A percentile compares a stretch with the other conserved stretches of the same genome.
Evolutionary conservation across 768 basidiomycete genomes (phyloP).

Genomic region (Mycena olivaceomarginata): DNA sequence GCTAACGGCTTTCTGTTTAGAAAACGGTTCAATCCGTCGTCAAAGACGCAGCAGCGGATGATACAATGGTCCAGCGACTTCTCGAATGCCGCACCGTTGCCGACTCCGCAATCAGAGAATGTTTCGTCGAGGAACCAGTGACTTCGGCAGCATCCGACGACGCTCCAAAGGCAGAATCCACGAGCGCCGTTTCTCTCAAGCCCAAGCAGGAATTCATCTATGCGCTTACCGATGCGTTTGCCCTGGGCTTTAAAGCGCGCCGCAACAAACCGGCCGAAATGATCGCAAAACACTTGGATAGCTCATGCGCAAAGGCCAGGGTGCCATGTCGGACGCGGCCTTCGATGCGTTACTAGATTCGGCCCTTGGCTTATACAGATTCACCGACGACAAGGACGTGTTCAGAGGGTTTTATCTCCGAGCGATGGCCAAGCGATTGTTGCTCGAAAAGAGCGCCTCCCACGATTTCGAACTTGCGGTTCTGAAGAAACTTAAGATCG

Average conservation of each 20-base stretch:
- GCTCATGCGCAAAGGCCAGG: conserved; percentile 92
- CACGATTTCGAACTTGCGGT: conserved; percentile 92
- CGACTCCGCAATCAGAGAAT: conserved; percentile 67
- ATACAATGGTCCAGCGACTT: conserved; percentile 85
- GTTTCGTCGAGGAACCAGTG: conserved; percentile 70
- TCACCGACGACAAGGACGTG: conserved; percentile 94
- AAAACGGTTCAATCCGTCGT: conserved; percentile 78
- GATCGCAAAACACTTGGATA: conserved; percentile 94
- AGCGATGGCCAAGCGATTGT: conserved; percentile 88
- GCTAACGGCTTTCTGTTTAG: conserved; percentile 56
- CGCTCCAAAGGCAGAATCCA: conserved; percentile 45
- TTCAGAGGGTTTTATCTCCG: conserved; percentile 96
- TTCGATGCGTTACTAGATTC: conserved; percentile 80
- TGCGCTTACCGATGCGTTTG: conserved; percentile 84
- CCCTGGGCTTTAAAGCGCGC: conserved; percentile 82
- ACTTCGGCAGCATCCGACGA: conserved; percentile 42
- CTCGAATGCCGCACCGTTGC: conserved; percentile 80
- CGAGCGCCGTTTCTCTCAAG: conserved; percentile 56
- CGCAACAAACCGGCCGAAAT: conserved; percentile 93
- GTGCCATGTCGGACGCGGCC: conserved; percentile 74
- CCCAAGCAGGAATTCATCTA: conserved; percentile 77
- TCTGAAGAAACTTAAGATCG: conserved; percentile 89
- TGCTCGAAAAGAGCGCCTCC: conserved; percentile 90
- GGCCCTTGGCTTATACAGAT: conserved; percentile 86
- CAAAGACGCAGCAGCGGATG: conserved; percentile 76